phyloP scores from a whole-genome alignment of 768 basidiomycete species.

The Rhodosporidiobolus sp. region DNA sequence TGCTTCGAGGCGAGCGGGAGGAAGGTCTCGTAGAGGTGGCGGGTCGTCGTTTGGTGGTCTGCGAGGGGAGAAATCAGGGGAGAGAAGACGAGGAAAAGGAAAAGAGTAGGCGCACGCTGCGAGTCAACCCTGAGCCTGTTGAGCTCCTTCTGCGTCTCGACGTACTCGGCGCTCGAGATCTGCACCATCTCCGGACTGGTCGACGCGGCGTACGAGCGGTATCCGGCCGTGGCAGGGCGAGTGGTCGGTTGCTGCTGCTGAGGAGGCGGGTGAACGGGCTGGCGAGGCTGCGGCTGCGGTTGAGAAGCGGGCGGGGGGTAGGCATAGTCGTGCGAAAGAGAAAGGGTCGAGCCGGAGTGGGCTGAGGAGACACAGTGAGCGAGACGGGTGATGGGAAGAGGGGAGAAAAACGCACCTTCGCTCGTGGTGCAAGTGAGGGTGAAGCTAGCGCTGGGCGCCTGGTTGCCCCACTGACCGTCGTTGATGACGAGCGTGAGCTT shows the following conservation, averaged over 20 bases:
- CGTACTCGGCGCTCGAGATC: not conserved
- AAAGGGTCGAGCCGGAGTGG: too few species aligned
- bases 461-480: not conserved
- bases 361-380: too few species aligned
- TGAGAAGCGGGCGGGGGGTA: too few species aligned
- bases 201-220: not conserved
- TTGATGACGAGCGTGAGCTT: constrained; percentile 9
- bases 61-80: not conserved
- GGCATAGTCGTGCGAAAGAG: too few species aligned
- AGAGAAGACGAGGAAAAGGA: not conserved
- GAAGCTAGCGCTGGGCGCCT: not conserved
- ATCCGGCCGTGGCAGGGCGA: too few species aligned
- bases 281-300: too few species aligned
- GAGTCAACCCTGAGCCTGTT: too few species aligned
- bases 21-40: not conserved
- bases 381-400: too few species aligned
- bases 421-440: not conserved
- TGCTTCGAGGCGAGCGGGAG: not conserved
- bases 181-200: not conserved
- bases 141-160: too few species aligned
- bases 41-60: not conserved
- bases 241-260: too few species aligned
- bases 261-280: too few species aligned
- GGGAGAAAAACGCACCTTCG: not conserved
- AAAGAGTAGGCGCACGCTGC: not conserved